Base-by-base conservation (phyloP, 805 yeast species). In the Suhomyces sp. region DNA sequence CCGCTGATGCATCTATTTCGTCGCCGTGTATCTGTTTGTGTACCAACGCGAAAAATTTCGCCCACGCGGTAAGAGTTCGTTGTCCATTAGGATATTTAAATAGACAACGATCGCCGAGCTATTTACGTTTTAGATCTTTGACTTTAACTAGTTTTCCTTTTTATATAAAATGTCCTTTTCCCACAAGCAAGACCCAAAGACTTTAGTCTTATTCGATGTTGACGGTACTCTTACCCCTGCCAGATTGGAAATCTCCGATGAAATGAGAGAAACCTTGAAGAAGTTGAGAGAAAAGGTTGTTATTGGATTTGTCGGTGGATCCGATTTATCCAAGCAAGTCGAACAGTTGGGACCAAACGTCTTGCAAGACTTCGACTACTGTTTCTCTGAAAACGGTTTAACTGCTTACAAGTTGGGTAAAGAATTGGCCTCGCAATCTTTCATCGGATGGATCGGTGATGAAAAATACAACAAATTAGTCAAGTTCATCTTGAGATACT, bases 201-300 rank as follows among this genome's bases (percentile, higher is more conserved):
- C 90, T 58, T 80, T 94, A 66, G 96, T 90, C 61, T 84, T 94
- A 60, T 94, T 94, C 76, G 99, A 94, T 67, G 99, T 94, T 61
- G 99, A 94, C 71, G 99, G 97, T 61, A 94, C 99, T 53, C 82
- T 94, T 73, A 93, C 98, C 42, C 99, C 98, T 61, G 98, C 99
- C 52, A 90, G 99, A 80, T 82, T 86, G 70, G 71, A 68, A 51
- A 74, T 88, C 63, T 84, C 91, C 57, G 82, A 83, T 65, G 97
- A 91, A 74, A 87, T 94, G 86, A 82, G 77, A 68, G 73, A 81
- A 58, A 76, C 88, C 44, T 82, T 94, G 65, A 70, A 73, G 56
- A 83, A 86, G 62, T 83, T 94, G 69, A 88, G 97, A 78, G 80
- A 90, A 79, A 92, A 93, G 80, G 93, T 84, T 64, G 97, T 88